Conservation (phyloP, 2,329 filamentous ascomycete species). For the Exophiala oligosperma region DNA sequence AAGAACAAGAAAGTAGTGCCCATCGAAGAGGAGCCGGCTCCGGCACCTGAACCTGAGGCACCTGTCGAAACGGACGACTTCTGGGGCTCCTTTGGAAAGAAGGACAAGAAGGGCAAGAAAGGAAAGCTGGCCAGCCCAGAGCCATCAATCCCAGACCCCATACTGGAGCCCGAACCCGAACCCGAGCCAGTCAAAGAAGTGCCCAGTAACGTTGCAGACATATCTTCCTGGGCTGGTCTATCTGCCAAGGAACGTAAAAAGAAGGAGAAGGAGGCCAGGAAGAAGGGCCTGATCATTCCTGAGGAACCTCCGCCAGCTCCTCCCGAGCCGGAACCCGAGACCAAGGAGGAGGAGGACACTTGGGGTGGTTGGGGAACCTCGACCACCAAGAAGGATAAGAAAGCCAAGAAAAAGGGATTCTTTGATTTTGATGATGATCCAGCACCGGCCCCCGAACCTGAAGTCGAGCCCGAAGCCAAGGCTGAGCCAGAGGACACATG, state of each 20-base stretch:
- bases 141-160: conserved; percentile 27
- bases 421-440: conserved; percentile 15
- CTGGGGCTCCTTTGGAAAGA: conserved; percentile 26
- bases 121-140: conserved; percentile 27
- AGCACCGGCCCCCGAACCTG: background rate
- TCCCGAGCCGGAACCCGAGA: conserved; percentile 30
- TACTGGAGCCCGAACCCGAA: conserved; percentile 37
- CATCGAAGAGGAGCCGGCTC: conserved; percentile 21
- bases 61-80: conserved; percentile 30
- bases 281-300: conserved; percentile 21
- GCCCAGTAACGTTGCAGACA: conserved; percentile 21
- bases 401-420: conserved; percentile 32
- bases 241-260: conserved; percentile 34
- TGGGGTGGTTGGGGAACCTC: conserved; percentile 32
- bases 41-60: conserved; percentile 22
- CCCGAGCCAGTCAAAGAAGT: conserved; percentile 23
- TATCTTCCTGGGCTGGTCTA: conserved; percentile 34
- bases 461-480: conserved; percentile 31
- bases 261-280: conserved; percentile 51
- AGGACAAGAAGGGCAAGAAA: conserved; percentile 30
- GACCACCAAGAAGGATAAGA: conserved; percentile 42
- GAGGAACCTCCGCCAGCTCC: conserved; percentile 29
- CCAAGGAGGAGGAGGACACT: conserved; percentile 34
- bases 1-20: conserved; percentile 28
- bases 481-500: conserved; percentile 33